A percentile compares a stretch with the other conserved stretches of the same genome.
phyloP scores from a whole-genome alignment of 2,329 filamentous ascomycete species.

The Arthroderma uncinatum region DNA sequence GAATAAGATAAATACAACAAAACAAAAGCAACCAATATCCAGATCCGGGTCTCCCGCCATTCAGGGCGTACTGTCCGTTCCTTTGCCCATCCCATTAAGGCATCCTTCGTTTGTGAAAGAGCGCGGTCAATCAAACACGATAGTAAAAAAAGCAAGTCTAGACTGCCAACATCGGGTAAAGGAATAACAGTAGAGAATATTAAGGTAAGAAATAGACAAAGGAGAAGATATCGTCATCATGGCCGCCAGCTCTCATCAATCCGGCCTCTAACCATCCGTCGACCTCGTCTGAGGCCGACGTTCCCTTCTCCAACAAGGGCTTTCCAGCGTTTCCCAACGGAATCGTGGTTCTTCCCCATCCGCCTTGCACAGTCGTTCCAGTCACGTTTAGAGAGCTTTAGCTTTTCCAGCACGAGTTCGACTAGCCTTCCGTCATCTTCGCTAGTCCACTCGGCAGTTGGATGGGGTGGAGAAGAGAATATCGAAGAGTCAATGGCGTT shows the following conservation, averaged over 20 bases:
- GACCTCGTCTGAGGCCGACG: conserved; percentile 29
- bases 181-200: conserved; percentile 1
- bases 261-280: conserved; percentile 20
- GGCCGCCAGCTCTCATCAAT: conserved; percentile 22
- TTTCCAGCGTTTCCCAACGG: conserved; percentile 34
- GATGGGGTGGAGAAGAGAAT: conserved; percentile 8
- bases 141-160: not conserved
- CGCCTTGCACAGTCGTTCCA: conserved; percentile 37
- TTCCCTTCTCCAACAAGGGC: conserved; percentile 35
- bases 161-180: conserved; percentile 1
- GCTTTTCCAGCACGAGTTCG: conserved; percentile 35
- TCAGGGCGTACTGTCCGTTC: not conserved
- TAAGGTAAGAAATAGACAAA: not conserved
- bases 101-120: not conserved
- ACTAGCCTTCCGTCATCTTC: conserved; percentile 35
- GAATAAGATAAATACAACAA: not conserved
- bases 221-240: not conserved
- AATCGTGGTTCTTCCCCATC: conserved; percentile 33
- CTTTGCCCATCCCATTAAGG: not conserved
- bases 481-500: conserved; percentile 1
- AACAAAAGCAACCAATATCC: not conserved
- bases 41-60: not conserved
- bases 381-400: conserved; percentile 33
- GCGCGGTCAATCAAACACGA: not conserved
- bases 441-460: conserved; percentile 25